phyloP scores from a whole-genome alignment of 106 monocot species.

The Dioscorea zingiberensis region DNA sequence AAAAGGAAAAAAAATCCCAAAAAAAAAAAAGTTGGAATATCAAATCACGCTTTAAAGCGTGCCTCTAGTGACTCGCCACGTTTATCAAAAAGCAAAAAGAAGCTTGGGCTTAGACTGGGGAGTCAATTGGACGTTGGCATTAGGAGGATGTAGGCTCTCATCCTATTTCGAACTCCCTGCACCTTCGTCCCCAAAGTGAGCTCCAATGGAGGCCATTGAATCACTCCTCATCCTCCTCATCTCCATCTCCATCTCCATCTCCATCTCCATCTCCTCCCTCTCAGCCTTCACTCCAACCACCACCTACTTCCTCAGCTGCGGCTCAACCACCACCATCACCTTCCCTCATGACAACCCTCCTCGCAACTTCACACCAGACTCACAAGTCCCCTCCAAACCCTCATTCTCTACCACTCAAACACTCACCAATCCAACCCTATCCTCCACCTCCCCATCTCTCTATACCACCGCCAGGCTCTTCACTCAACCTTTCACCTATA shows the following conservation, averaged over 20 bases:
- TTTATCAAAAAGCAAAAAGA: too few relatives aligned
- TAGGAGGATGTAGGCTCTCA: too few relatives aligned
- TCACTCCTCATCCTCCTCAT: neutral
- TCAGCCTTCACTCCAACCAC: slow-evolving; percentile 5
- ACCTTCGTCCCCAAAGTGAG: too few relatives aligned
- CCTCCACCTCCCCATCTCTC: slow-evolving; percentile 9
- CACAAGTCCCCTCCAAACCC: slow-evolving; percentile 1
- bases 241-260: neutral
- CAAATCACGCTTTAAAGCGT: too few relatives aligned
- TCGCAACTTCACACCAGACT: slow-evolving; percentile 11
- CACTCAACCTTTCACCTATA: slow-evolving; percentile 25
- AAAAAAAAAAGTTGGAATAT: too few relatives aligned
- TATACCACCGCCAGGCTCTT: slow-evolving; percentile 40
- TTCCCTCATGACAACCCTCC: neutral
- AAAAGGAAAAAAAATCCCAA: too few relatives aligned
- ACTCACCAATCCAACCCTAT: slow-evolving; percentile 5
- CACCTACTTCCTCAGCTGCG: slow-evolving; percentile 18
- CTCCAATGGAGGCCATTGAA: neutral
- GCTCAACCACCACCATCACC: slow-evolving; percentile 1
- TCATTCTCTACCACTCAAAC: neutral
- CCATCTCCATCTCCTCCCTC: neutral
- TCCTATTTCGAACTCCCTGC: too few relatives aligned
- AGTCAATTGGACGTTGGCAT: too few relatives aligned
- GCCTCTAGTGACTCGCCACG: too few relatives aligned
- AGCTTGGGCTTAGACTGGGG: too few relatives aligned